Percentiles rank a stretch among this genome's conserved stretches.
Conservation (phyloP, 2,329 filamentous ascomycete genomes). For the Aspergillus sp. region DNA sequence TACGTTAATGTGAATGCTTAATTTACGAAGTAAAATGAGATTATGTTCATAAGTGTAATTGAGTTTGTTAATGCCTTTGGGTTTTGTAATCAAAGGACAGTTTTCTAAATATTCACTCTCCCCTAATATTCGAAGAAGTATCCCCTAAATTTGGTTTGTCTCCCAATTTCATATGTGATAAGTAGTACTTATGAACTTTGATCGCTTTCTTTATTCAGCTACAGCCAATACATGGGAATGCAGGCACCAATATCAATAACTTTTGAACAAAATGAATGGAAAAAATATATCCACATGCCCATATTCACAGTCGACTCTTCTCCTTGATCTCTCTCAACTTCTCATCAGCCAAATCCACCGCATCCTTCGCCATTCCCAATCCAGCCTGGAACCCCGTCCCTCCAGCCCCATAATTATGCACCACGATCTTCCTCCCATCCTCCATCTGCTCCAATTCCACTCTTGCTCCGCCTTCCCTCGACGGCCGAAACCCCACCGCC, state of each 20-base stretch:
- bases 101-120: too few relatives aligned
- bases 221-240: too few relatives aligned
- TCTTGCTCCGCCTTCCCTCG: conserved; percentile 17
- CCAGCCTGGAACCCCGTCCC: conserved; percentile 48
- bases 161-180: too few relatives aligned
- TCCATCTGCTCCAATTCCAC: conserved; percentile 12
- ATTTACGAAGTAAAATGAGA: not conserved
- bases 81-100: too few relatives aligned
- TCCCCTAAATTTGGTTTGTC: too few relatives aligned
- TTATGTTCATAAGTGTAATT: not conserved
- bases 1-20: too few relatives aligned
- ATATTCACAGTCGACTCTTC: not conserved
- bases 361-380: conserved; percentile 19
- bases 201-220: too few relatives aligned
- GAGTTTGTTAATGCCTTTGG: too few relatives aligned
- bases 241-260: too few relatives aligned
- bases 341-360: conserved; percentile 6
- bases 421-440: conserved; percentile 2
- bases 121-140: too few relatives aligned
- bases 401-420: conserved; percentile 42
- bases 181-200: too few relatives aligned
- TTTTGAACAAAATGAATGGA: not conserved
- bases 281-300: too few relatives aligned
- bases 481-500: conserved; percentile 19
- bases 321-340: not conserved